Conservation (phyloP, 2,329 filamentous ascomycete genomes). For the Lecanoromycetidae sp. region DNA sequence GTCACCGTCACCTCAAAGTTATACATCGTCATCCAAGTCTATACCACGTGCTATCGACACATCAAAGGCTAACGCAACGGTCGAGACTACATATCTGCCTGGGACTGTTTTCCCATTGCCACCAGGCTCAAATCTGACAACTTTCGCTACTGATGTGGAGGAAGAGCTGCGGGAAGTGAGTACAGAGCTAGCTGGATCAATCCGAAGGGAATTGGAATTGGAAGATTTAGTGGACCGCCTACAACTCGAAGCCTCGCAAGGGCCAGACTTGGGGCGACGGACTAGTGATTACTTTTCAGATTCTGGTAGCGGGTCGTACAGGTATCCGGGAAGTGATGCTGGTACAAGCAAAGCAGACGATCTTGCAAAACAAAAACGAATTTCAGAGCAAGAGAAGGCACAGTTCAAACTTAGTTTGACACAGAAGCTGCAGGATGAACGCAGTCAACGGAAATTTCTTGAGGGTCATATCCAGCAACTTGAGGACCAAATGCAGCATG, state of each 20-base stretch:
- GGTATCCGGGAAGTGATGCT: slow-evolving; percentile 53
- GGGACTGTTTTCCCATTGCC: slow-evolving; percentile 30
- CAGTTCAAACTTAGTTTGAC: slow-evolving; percentile 74
- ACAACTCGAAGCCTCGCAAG: slow-evolving; percentile 59
- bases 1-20: slow-evolving; percentile 27
- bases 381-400: slow-evolving; percentile 82
- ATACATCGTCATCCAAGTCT: slow-evolving; percentile 24
- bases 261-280: slow-evolving; percentile 50
- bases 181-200: slow-evolving; percentile 81
- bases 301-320: slow-evolving; percentile 75
- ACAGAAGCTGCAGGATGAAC: slow-evolving; percentile 76
- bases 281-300: slow-evolving; percentile 98
- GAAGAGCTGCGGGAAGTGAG: slow-evolving; percentile 89
- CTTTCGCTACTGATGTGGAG: slow-evolving; percentile 74
- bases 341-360: slow-evolving; percentile 50
- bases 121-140: slow-evolving; percentile 30
- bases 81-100: slow-evolving; percentile 18
- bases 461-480: slow-evolving; percentile 76
- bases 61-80: slow-evolving; percentile 36
- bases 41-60: slow-evolving; percentile 40
- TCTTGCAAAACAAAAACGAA: slow-evolving; percentile 68
- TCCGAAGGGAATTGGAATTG: slow-evolving; percentile 88
- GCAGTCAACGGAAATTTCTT: slow-evolving; percentile 58
- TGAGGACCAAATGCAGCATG: slow-evolving; percentile 62
- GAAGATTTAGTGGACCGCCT: slow-evolving; percentile 86